Base-by-base conservation (phyloP, 306 rosid species). In the Herpetospermum pedunculosum region DNA sequence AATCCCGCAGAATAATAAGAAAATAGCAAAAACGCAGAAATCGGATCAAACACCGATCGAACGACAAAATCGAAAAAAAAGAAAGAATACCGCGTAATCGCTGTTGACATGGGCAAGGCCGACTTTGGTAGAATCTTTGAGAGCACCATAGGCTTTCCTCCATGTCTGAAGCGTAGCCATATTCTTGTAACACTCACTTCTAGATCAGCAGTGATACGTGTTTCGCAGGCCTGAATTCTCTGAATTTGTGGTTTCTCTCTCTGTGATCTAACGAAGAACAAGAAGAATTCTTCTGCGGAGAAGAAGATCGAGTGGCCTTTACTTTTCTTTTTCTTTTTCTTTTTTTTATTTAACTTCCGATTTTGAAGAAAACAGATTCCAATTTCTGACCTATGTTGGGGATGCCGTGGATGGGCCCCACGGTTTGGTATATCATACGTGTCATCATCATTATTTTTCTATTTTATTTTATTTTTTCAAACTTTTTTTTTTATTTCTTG, bases 51-150 rank as follows among this genome's bases (percentile, higher is more conserved):
- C 77, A 40, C 16, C 8, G 13, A 71, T 63, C 7, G 13, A 71
- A 55, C 7, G n/a, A 25, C 79, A 50, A 41, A 16, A 50, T 52
- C 49, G 18, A 73, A 52, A 19, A 15, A 19, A 28, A 35, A 0
- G 5, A 23, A 75, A 65, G 72, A 60, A 15, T 72, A 87, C 90
- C 87, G 97, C 99, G 74, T 88, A 95, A 75, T 95, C 99, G 92
- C 99, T 95, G 73, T 95, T 95, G 96, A 95, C 99, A 78, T 92
- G 97, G 70, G 99, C 99, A 77, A 95, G 97, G 53, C 99, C 99
- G 83, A 95, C 99, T 95, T 89, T 95, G 85, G 99, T 91, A 77
- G 85, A 21, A 80, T 95, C 99, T 76, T 95, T 95, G 81, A 95
- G 73, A 70, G 97, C 97, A 37, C 99, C 99, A 65, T 91, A 95